phyloP scores from a whole-genome alignment of 306 rosid genomes.

The Vigna angularis region DNA sequence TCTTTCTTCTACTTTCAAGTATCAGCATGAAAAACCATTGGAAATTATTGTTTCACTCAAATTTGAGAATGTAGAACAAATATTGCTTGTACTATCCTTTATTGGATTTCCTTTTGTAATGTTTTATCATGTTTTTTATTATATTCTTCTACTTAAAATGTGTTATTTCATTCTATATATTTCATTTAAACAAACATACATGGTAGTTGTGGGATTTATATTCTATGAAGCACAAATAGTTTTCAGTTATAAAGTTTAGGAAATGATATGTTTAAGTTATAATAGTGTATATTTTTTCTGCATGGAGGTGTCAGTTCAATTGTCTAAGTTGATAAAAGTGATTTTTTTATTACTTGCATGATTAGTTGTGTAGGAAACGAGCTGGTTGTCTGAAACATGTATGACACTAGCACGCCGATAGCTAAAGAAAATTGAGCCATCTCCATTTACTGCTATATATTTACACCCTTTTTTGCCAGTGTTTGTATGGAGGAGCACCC shows the following conservation, averaged over 20 bases:
- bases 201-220: neutral
- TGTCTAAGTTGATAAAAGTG: neutral
- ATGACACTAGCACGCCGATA: neutral
- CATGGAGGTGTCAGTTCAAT: neutral
- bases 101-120: constrained; percentile 20
- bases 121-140: neutral
- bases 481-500: constrained; percentile 99
- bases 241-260: neutral
- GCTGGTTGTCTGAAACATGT: neutral
- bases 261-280: neutral
- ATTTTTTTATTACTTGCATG: neutral
- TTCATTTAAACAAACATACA: neutral
- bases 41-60: constrained; percentile 18
- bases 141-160: neutral
- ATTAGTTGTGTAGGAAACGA: neutral
- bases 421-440: no score
- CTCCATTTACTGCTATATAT: constrained; percentile 10
- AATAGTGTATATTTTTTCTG: neutral
- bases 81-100: constrained; percentile 18
- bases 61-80: constrained; percentile 10
- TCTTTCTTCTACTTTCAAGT: constrained; percentile 29
- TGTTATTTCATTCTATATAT: neutral
- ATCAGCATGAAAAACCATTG: constrained; percentile 2
- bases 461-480: constrained; percentile 51
- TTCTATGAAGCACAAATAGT: neutral